Base-by-base conservation (phyloP, 768 basidiomycete genomes). In the Piloderma croceum region DNA sequence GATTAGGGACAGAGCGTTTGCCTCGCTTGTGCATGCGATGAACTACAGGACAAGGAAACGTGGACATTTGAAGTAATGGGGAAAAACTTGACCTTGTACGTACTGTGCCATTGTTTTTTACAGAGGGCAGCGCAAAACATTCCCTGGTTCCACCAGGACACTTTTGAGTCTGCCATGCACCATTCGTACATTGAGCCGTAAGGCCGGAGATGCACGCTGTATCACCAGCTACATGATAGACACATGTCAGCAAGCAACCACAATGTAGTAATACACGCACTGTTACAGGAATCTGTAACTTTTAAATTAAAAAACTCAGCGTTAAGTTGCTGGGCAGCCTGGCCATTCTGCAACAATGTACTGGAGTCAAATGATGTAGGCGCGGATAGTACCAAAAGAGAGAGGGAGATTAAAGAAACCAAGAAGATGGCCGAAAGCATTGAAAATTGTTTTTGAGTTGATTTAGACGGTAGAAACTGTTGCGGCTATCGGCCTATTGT, bases 41-140 rank as follows among this genome's bases (percentile, higher is more conserved):
- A 56, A 54, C 76, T 79, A 41, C 2, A 27, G 9, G 9, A 29
- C 10, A 1, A 32, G 20, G 9, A 17, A 25, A 13, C 24, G 37
- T 13, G 19, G 40, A 5, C 36, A 29, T 36, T 17, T 7, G 21
- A 17, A 12, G 36, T 24, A 2, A 31, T 22, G n/a, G 20, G 7
- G 13, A 19, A 31, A 31, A 3, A 3, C 34, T 18, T 34, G 21
- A 22, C 23, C 15, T 15, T 29, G 11, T 24, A 56, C 72, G 37
- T 48, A 80, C 78, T 2, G 68, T 68, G 40, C 79, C 79, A 6
- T 56, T 42, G 24, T 58, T 49, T 4, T 51, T 61, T 12, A 70
- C 42, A 6, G 65, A 62, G 0, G 79, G 79, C 20, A 81, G 45
- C 11, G 74, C 77, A 44, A 78, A 77, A 55, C 79, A 81, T 4